phyloP scores from a whole-genome alignment of 1,139 yeast genomes.

The Pichia sp. region DNA sequence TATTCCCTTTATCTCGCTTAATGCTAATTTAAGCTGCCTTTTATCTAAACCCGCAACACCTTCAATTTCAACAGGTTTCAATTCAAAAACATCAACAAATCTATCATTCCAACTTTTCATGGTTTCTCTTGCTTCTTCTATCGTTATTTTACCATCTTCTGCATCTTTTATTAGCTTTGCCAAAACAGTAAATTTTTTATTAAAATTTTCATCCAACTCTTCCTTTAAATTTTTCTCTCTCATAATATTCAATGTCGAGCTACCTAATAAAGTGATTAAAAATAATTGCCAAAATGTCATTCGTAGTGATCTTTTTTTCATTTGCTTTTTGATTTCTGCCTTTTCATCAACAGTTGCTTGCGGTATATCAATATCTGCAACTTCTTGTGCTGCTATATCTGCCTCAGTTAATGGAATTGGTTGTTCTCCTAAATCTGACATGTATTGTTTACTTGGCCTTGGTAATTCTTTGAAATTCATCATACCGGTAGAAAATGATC shows the following conservation, averaged over 20 bases:
- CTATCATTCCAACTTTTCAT: slow-evolving; percentile 25
- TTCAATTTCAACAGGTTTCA: slow-evolving; percentile 20
- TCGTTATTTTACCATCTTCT: slow-evolving; percentile 18
- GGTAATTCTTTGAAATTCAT: slow-evolving; percentile 11
- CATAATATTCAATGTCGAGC: slow-evolving; percentile 30
- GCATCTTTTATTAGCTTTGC: slow-evolving; percentile 18
- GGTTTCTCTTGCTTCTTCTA: slow-evolving; percentile 24
- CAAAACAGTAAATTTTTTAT: slow-evolving; percentile 20
- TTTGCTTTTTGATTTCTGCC: slow-evolving; percentile 18
- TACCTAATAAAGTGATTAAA: slow-evolving; percentile 26
- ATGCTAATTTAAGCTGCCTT: slow-evolving; percentile 9
- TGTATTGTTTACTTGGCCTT: slow-evolving; percentile 16
- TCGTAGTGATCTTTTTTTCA: slow-evolving; percentile 26
- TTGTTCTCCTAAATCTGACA: slow-evolving; percentile 19
- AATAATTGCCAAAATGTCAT: slow-evolving; percentile 30
- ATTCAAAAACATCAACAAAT: slow-evolving; percentile 24
- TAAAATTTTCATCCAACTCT: slow-evolving; percentile 26
- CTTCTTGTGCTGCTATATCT: slow-evolving; percentile 16
- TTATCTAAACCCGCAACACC: slow-evolving; percentile 24
- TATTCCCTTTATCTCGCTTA: slow-evolving; percentile 9
- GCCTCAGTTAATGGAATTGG: slow-evolving; percentile 20
- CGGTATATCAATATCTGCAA: slow-evolving; percentile 12
- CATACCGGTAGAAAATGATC: not conserved
- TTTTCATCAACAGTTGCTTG: slow-evolving; percentile 20
- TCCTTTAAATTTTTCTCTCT: slow-evolving; percentile 26